phyloP scores from a whole-genome alignment of 164 flowering plant genomes.

The Kingdonia uniflora region DNA sequence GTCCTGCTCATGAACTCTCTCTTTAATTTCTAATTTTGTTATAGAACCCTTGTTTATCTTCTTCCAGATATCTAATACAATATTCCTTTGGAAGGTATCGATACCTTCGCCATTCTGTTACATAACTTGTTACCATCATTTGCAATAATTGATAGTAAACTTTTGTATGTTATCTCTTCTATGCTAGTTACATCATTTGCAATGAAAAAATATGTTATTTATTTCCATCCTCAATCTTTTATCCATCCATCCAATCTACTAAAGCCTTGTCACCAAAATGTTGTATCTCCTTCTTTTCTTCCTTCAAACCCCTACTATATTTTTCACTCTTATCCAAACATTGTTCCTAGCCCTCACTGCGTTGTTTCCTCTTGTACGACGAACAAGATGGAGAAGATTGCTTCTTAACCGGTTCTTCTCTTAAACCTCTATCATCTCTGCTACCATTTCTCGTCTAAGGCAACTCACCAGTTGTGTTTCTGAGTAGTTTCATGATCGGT shows the following conservation, averaged over 20 bases:
- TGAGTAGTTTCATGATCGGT: conserved; percentile 6
- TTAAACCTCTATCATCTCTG: conserved; percentile 12
- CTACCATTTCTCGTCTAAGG: conserved; percentile 20
- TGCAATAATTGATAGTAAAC: conserved; percentile 1
- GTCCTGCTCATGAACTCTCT: conserved; percentile 6
- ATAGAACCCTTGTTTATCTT: conserved; percentile 5
- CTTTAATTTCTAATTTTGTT: conserved; percentile 16
- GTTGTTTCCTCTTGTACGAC: conserved; percentile 53
- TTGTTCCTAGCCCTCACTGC: conserved; percentile 39
- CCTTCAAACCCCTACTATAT: conserved; percentile 32
- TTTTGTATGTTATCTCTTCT: conserved; percentile 15
- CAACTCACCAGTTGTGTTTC: conserved; percentile 14
- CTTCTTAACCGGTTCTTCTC: conserved; percentile 18
- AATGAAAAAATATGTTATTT: conserved; percentile 10
- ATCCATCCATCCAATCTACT: conserved; percentile 6
- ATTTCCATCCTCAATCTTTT: conserved; percentile 4
- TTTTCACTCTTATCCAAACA: conserved; percentile 29
- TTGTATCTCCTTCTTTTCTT: conserved; percentile 26
- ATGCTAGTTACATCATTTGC: conserved; percentile 3
- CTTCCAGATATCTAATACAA: conserved; percentile 9
- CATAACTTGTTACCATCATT: too few relatives aligned
- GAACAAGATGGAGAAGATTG: conserved; percentile 1
- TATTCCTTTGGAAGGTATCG: conserved; percentile 25
- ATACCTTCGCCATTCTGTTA: conserved; percentile 25
- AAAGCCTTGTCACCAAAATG: conserved; percentile 20